These are phyloP conservation scores for Colletotrichum agaves DNA, from an alignment of 2,329 filamentous ascomycete genomes.

Conservation along the genomic window DNA sequence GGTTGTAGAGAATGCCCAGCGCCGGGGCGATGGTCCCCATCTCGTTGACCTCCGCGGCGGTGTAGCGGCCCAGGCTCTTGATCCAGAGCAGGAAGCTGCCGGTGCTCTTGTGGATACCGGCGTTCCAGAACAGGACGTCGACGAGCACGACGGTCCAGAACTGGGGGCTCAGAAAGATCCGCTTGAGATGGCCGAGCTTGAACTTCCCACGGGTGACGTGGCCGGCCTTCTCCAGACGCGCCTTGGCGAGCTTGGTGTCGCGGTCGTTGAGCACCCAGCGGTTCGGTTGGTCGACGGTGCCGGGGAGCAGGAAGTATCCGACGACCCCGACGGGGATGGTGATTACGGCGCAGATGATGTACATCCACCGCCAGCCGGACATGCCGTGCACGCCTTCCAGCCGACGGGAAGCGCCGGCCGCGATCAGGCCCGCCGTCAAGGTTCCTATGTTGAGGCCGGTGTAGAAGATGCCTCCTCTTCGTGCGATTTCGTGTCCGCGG, in stretches of 20 bases:
- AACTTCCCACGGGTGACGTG: slow-evolving; percentile 54
- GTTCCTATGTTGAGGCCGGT: slow-evolving; percentile 55
- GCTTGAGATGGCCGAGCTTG: slow-evolving; percentile 44
- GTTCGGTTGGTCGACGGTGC: slow-evolving; percentile 44
- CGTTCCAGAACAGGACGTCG: slow-evolving; percentile 59
- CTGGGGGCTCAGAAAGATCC: slow-evolving; percentile 53
- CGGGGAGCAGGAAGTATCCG: slow-evolving; percentile 52
- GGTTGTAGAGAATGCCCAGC: slow-evolving; percentile 27
- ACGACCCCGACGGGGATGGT: slow-evolving; percentile 54
- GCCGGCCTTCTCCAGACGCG: slow-evolving; percentile 51
- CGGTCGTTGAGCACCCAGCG: slow-evolving; percentile 44
- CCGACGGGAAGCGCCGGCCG: slow-evolving; percentile 55
- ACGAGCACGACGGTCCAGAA: slow-evolving; percentile 50
- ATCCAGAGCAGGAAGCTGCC: slow-evolving; percentile 52
- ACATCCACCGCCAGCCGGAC: slow-evolving; percentile 58
- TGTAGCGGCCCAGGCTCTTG: slow-evolving; percentile 54
- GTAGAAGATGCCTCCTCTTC: slow-evolving; percentile 56
- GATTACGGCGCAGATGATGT: slow-evolving; percentile 56
- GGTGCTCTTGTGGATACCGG: slow-evolving; percentile 53
- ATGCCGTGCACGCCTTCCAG: slow-evolving; percentile 54
- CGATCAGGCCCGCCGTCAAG: slow-evolving; percentile 57
- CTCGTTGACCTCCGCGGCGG: slow-evolving; percentile 61
- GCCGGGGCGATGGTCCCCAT: slow-evolving; percentile 47
- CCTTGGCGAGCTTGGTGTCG: slow-evolving; percentile 42
- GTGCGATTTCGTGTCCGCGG: slow-evolving; percentile 53